Percentiles rank a stretch among this genome's conserved stretches.
Conservation (phyloP, 2,329 filamentous ascomycete genomes). For the Verruconis gallopava region DNA sequence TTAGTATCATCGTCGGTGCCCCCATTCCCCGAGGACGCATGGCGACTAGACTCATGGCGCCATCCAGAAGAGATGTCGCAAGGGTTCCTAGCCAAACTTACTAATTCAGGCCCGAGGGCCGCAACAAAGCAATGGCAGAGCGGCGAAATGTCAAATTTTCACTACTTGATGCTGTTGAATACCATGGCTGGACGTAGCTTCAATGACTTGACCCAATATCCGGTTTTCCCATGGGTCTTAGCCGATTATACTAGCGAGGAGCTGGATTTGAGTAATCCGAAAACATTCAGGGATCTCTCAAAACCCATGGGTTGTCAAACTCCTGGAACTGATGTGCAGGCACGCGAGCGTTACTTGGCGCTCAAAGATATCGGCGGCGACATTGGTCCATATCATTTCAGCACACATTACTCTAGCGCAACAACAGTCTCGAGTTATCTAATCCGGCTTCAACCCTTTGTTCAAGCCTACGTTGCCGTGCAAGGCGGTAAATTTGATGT, state of each 20-base stretch:
- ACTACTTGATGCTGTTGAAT: slow-evolving; percentile 97
- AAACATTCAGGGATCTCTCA: slow-evolving; percentile 77
- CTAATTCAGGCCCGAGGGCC: slow-evolving; percentile 67
- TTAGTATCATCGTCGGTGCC: slow-evolving; percentile 56
- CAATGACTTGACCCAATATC: slow-evolving; percentile 96
- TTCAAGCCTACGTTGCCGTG: slow-evolving; percentile 84
- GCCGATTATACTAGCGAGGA: slow-evolving; percentile 94
- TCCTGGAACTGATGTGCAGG: slow-evolving; percentile 59
- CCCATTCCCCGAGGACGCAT: slow-evolving; percentile 72
- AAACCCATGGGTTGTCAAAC: slow-evolving; percentile 96
- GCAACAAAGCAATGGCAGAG: slow-evolving; percentile 81
- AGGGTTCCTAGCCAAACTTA: slow-evolving; percentile 74
- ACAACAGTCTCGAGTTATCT: slow-evolving; percentile 98
- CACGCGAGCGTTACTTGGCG: slow-evolving; percentile 71
- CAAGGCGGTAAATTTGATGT: slow-evolving; percentile 97
- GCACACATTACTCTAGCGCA: slow-evolving; percentile 95
- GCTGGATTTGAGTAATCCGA: slow-evolving; percentile 71
- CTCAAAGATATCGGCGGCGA: slow-evolving; percentile 81
- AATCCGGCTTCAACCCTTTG: slow-evolving; percentile 88
- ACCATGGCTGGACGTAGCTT: slow-evolving; percentile 95
- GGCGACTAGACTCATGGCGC: slow-evolving; percentile 78
- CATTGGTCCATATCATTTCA: slow-evolving; percentile 76
- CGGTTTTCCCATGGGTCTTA: slow-evolving; percentile 93
- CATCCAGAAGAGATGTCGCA: slow-evolving; percentile 50
- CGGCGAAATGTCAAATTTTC: slow-evolving; percentile 95